Percentiles rank a stretch among this genome's conserved stretches.
Conservation (phyloP, 2,329 filamentous ascomycete genomes). For the Chaetomium olivaceum region DNA sequence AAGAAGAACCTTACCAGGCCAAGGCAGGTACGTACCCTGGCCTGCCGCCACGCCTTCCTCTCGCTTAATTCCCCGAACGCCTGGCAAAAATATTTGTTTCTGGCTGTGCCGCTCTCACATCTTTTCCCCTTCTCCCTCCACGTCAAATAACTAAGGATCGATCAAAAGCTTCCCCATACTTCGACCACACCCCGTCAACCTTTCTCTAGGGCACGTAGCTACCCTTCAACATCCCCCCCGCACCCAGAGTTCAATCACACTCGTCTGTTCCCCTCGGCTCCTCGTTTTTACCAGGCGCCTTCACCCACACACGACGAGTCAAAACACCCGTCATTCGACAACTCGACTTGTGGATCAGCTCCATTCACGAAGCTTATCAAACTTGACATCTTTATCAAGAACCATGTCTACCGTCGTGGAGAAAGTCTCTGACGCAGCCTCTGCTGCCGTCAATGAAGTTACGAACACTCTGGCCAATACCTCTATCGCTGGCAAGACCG, state of each 20-base stretch:
- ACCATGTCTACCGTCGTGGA: slow-evolving; percentile 85
- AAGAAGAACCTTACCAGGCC: slow-evolving; percentile 21
- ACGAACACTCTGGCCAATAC: slow-evolving; percentile 73
- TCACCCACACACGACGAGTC: slow-evolving; percentile 34
- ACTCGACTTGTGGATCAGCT: slow-evolving; percentile 37
- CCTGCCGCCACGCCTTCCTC: slow-evolving; percentile 36
- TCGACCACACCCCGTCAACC: slow-evolving; percentile 40
- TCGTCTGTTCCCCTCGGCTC: slow-evolving; percentile 38
- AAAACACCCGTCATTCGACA: slow-evolving; percentile 47
- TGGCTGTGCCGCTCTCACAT: slow-evolving; percentile 32
- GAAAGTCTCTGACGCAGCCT: slow-evolving; percentile 59
- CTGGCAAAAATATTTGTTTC: slow-evolving; percentile 42
- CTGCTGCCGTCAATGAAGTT: slow-evolving; percentile 75
- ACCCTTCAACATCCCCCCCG: slow-evolving; percentile 73
- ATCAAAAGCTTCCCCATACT: slow-evolving; percentile 43
- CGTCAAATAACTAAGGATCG: slow-evolving; percentile 42
- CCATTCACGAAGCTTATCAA: slow-evolving; percentile 33
- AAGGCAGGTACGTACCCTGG: slow-evolving; percentile 32
- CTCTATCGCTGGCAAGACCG: slow-evolving; percentile 59
- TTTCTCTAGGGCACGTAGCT: slow-evolving; percentile 90
- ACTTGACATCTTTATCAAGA: slow-evolving; percentile 44
- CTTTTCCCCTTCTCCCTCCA: slow-evolving; percentile 36
- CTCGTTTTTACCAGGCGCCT: slow-evolving; percentile 28
- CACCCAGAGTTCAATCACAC: slow-evolving; percentile 68
- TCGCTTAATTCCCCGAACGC: slow-evolving; percentile 40